These are phyloP conservation scores for Rutstroemia sydowiana DNA, from an alignment of 2,329 filamentous ascomycete genomes.

Conservation along the genomic window DNA sequence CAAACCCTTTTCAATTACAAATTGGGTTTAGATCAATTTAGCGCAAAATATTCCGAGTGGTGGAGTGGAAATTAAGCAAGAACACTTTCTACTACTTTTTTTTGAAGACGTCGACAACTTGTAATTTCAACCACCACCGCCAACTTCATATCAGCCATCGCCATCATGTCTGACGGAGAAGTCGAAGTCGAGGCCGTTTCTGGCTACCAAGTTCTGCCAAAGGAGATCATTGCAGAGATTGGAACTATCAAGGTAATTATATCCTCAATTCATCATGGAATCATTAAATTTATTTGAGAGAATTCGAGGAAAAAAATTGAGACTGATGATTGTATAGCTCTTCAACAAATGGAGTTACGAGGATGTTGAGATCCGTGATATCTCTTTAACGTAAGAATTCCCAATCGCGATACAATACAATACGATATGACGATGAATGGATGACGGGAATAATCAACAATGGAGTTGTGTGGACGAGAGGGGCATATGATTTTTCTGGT, in stretches of 20 bases:
- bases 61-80: slow-evolving; percentile 4
- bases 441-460: background rate
- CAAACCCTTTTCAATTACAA: slow-evolving; percentile 6
- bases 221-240: slow-evolving; percentile 84
- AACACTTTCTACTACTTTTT: too few species aligned
- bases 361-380: slow-evolving; percentile 99
- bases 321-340: slow-evolving; percentile 36
- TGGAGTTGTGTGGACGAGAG: slow-evolving; percentile 9
- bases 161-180: slow-evolving; percentile 86
- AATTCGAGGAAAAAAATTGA: slow-evolving; percentile 6
- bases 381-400: slow-evolving; percentile 91
- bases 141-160: slow-evolving; percentile 12
- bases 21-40: background rate
- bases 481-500: slow-evolving; percentile 30
- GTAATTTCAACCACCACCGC: slow-evolving; percentile 11
- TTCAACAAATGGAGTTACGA: slow-evolving; percentile 99
- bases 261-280: slow-evolving; percentile 4
- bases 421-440: background rate
- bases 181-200: slow-evolving; percentile 79
- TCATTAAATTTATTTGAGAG: too few species aligned
- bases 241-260: slow-evolving; percentile 75
- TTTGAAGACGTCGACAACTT: slow-evolving; percentile 13
- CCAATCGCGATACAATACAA: slow-evolving; percentile 13
- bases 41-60: slow-evolving; percentile 7
- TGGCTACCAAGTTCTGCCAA: slow-evolving; percentile 77